These are phyloP conservation scores for Haematococcus lacustris DNA, from an alignment of 139 green algal genomes.

Conservation along the genomic window DNA sequence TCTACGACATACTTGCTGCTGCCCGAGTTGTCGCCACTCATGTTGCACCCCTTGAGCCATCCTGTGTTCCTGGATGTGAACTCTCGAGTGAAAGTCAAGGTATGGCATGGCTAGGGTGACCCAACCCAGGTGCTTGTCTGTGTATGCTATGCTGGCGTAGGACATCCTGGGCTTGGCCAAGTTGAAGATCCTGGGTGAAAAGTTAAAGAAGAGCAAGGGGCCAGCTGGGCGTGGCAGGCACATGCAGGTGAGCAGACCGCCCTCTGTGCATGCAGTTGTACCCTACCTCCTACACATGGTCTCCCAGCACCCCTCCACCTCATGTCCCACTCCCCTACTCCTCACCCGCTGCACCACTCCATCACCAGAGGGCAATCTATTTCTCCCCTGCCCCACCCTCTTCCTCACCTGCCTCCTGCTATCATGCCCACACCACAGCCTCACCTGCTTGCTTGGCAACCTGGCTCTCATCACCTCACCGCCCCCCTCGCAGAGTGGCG, in stretches of 20 bases:
- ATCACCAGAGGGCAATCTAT: too few species aligned
- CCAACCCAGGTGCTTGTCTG: too few species aligned
- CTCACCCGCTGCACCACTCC: too few species aligned
- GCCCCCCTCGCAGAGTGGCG: background rate
- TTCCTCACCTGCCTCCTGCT: background rate
- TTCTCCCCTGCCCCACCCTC: background rate
- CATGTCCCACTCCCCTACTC: background rate
- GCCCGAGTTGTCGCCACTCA: too few species aligned
- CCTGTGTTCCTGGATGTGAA: too few species aligned
- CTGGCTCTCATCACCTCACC: background rate
- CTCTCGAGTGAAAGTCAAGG: too few species aligned
- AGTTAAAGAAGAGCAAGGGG: too few species aligned
- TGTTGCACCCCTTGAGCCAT: too few species aligned
- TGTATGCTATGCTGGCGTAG: too few species aligned
- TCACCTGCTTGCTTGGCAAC: background rate
- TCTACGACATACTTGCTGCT: too few species aligned
- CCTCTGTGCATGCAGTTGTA: background rate
- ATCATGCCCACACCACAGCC: background rate
- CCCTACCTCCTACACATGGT: background rate
- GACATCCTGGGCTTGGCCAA: slow-evolving; percentile 57
- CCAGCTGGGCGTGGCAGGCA: slow-evolving; percentile 28
- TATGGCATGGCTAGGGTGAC: too few species aligned
- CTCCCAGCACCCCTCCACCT: background rate
- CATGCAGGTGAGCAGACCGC: slow-evolving; percentile 15
- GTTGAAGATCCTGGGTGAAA: slow-evolving; percentile 54